These are phyloP conservation scores for Colletotrichum eleusines DNA, from an alignment of 2,329 filamentous ascomycete genomes.

Conservation along the genomic window DNA sequence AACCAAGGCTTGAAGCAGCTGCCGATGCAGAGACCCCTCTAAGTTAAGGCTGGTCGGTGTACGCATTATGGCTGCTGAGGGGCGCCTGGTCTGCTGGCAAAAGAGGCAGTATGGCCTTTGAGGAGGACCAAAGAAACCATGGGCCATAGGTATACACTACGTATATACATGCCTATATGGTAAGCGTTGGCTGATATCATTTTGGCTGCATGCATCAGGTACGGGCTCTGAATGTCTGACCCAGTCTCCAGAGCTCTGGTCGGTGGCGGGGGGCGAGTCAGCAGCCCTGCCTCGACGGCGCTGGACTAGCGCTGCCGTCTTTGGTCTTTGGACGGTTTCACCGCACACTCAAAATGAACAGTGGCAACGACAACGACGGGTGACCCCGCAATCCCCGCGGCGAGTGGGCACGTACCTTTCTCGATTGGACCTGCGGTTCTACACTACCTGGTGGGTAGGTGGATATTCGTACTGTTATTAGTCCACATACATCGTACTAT, in stretches of 20 bases:
- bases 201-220: constrained; percentile 25
- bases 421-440: background rate
- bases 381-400: background rate
- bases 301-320: constrained; percentile 17
- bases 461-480: too few species aligned
- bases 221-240: constrained; percentile 7
- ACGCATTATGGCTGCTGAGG: constrained; percentile 14
- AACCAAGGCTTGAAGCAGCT: background rate
- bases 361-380: background rate
- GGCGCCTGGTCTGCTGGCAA: constrained; percentile 5
- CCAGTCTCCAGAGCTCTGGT: constrained; percentile 19
- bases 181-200: constrained; percentile 1
- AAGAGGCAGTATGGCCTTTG: constrained; percentile 2
- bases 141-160: too few species aligned
- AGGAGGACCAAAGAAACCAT: background rate
- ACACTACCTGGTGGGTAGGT: background rate
- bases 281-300: constrained; percentile 13
- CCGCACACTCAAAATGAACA: constrained; percentile 10
- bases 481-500: too few species aligned
- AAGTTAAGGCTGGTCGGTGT: constrained; percentile 8
- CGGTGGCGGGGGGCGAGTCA: constrained; percentile 18
- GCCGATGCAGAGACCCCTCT: background rate
- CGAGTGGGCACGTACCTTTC: background rate
- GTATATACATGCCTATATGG: background rate
- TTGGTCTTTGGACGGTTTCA: constrained; percentile 33